Evolutionary conservation across 169 alveolate genomes (phyloP).

Genomic region (Babesia caballi): DNA sequence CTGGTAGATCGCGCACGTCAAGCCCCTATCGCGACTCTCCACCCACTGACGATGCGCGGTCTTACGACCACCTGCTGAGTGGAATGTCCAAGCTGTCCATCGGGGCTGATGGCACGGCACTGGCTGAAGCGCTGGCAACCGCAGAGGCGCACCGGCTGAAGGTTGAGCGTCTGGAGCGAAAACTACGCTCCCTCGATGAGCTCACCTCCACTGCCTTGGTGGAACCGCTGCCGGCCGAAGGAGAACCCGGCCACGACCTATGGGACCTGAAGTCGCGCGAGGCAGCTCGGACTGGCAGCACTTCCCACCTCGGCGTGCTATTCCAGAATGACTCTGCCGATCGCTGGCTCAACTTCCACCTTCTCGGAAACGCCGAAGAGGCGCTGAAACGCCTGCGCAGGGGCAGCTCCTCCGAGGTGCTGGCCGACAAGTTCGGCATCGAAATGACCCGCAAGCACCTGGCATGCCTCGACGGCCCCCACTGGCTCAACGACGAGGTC

Average conservation of each 20-base stretch:
- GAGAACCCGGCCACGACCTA: constrained; percentile 36
- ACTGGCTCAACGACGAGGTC: constrained; percentile 87
- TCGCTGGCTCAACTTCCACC: background rate
- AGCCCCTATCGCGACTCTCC: no score
- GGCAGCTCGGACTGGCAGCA: background rate
- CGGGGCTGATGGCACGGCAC: background rate
- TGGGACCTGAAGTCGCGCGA: constrained; percentile 31
- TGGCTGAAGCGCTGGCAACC: background rate
- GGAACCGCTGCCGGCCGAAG: constrained; percentile 36
- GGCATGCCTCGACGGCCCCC: constrained; percentile 72
- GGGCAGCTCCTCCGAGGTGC: background rate
- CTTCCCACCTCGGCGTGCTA: background rate
- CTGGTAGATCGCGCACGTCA: no score
- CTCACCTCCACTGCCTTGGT: background rate
- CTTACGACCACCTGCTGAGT: background rate
- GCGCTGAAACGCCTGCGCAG: background rate
- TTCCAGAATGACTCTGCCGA: constrained; percentile 20
- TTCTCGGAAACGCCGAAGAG: background rate
- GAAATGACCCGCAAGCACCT: constrained; percentile 47
- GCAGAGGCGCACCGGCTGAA: background rate
- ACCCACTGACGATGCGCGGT: no score
- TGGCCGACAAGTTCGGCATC: constrained; percentile 52
- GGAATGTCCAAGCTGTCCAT: constrained; percentile 16
- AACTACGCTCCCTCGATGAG: background rate
- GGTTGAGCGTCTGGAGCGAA: background rate